phyloP scores from a whole-genome alignment of 148 eudicot genomes.

The Cornus kousa region DNA sequence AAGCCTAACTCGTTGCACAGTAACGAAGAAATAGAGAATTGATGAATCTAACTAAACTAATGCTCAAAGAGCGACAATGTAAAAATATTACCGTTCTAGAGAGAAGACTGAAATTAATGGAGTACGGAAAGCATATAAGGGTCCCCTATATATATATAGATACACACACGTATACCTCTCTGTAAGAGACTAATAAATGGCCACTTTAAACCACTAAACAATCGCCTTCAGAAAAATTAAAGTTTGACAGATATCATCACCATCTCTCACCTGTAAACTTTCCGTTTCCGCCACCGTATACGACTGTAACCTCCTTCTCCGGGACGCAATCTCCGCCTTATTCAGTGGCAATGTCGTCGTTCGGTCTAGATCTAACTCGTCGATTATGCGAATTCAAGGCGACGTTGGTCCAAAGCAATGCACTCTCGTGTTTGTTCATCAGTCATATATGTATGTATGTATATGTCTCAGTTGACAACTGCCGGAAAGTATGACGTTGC shows the following conservation, averaged over 20 bases:
- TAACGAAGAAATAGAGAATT: conserved; percentile 7
- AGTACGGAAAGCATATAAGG: background rate
- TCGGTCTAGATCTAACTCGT: background rate
- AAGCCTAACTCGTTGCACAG: background rate
- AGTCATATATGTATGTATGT: background rate
- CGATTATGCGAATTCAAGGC: background rate
- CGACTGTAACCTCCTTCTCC: background rate
- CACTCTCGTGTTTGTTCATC: background rate
- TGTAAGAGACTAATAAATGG: background rate
- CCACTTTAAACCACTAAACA: background rate
- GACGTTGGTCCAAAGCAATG: background rate
- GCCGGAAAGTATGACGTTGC: background rate
- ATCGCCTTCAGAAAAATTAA: background rate
- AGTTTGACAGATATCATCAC: background rate
- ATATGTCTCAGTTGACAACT: background rate
- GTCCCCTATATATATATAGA: background rate
- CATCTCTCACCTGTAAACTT: background rate
- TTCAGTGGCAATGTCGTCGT: background rate
- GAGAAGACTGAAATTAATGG: background rate
- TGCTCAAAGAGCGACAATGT: background rate
- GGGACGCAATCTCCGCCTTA: background rate
- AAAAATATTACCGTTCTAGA: background rate
- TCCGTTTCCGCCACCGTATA: background rate
- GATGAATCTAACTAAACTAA: background rate
- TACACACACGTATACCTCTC: background rate